Percentiles rank a stretch among this genome's conserved stretches.
phyloP scores from a whole-genome alignment of 805 yeast species.

The Lipomyces anomalus region DNA sequence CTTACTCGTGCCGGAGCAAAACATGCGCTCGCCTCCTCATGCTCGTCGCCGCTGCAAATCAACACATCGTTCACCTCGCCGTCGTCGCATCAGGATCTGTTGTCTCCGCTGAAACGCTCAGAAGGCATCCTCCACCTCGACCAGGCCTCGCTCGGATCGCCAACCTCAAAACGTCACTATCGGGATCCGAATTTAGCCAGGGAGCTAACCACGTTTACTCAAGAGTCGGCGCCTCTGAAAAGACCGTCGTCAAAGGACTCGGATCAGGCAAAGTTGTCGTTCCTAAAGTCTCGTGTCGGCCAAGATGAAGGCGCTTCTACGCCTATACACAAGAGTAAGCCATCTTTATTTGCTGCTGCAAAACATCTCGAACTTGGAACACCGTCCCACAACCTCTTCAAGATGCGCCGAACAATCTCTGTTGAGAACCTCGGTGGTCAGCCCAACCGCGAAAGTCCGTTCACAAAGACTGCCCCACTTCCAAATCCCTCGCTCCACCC shows the following conservation, averaged over 20 bases:
- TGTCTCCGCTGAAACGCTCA: slow-evolving; percentile 36
- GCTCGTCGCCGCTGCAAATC: background rate
- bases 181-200: too few relatives aligned
- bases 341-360: too few relatives aligned
- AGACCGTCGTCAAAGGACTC: too few relatives aligned
- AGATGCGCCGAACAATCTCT: slow-evolving; percentile 27
- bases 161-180: slow-evolving; percentile 15
- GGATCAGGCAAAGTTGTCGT: too few relatives aligned
- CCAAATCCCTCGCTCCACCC: slow-evolving; percentile 24
- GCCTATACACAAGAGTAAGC: too few relatives aligned
- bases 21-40: slow-evolving; percentile 10
- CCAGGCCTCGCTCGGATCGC: slow-evolving; percentile 32
- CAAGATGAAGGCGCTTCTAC: too few relatives aligned
- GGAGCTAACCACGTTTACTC: too few relatives aligned
- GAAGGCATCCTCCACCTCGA: slow-evolving; percentile 39
- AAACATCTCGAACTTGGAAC: slow-evolving; percentile 1
- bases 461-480: slow-evolving; percentile 17
- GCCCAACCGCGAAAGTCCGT: slow-evolving; percentile 18
- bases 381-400: slow-evolving; percentile 10
- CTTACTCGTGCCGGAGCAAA: slow-evolving; percentile 17
- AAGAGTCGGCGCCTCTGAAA: too few relatives aligned
- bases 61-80: background rate
- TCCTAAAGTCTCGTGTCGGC: too few relatives aligned
- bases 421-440: slow-evolving; percentile 17
- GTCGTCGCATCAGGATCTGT: slow-evolving; percentile 3